phyloP scores from a whole-genome alignment of 352 stramenopile species.

The Phytopythium delawarense region DNA sequence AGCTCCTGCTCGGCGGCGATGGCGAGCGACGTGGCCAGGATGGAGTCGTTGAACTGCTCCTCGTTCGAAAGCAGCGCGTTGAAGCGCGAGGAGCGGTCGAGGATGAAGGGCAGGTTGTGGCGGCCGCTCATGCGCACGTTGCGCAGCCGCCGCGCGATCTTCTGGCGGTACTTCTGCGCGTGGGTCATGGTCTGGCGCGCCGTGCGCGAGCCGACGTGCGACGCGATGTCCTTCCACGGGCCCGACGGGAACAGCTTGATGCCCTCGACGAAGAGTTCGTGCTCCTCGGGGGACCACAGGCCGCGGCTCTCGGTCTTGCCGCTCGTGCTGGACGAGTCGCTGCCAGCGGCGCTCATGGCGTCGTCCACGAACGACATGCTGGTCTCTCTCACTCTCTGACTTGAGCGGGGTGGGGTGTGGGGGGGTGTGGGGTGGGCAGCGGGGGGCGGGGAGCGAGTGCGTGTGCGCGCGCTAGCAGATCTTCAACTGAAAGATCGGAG shows the following conservation, averaged over 20 bases:
- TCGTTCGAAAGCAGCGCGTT: slow-evolving; percentile 66
- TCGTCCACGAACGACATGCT: slow-evolving; percentile 34
- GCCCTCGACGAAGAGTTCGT: slow-evolving; percentile 67
- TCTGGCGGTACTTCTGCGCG: slow-evolving; percentile 84
- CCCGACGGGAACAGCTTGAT: slow-evolving; percentile 76
- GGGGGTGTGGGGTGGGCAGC: too few species aligned
- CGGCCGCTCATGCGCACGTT: slow-evolving; percentile 68
- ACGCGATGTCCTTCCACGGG: slow-evolving; percentile 76
- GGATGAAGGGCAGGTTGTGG: slow-evolving; percentile 58
- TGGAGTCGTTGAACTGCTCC: slow-evolving; percentile 80
- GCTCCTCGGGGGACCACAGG: slow-evolving; percentile 72
- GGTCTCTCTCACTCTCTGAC: not conserved
- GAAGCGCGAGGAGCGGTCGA: slow-evolving; percentile 68
- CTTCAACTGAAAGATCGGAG: slow-evolving; percentile 45
- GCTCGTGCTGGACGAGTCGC: slow-evolving; percentile 18
- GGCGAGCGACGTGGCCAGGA: slow-evolving; percentile 66
- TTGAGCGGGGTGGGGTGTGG: not conserved
- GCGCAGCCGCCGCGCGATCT: slow-evolving; percentile 66
- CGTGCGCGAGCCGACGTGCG: slow-evolving; percentile 64
- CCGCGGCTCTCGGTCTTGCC: slow-evolving; percentile 51
- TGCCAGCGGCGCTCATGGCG: slow-evolving; percentile 21
- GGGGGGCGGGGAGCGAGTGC: not conserved
- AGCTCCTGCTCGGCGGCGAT: slow-evolving; percentile 69
- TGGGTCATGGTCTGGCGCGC: slow-evolving; percentile 79
- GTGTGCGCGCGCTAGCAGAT: slow-evolving; percentile 40